Percentiles rank a stretch among this genome's conserved stretches.
Conservation (phyloP, 345 rosid genomes). For the sweet orange (Citrus sinensis) region DVS_A1.0 CM039165.1:27274001-27274500, state of each 20-base stretch:
- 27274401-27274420: slow-evolving; percentile 27
- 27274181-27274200: slow-evolving; percentile 25
- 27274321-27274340: slow-evolving; percentile 51
- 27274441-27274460: slow-evolving; percentile 31
- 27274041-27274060: slow-evolving; percentile 64
- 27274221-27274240: slow-evolving; percentile 27
- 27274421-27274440: slow-evolving; percentile 49
- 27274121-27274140: slow-evolving; percentile 21
- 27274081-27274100: slow-evolving; percentile 30
- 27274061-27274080: slow-evolving; percentile 28
- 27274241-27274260: slow-evolving; percentile 20
- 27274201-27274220: slow-evolving; percentile 20
- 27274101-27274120: slow-evolving; percentile 27
- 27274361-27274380: background rate
- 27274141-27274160: slow-evolving; percentile 55
- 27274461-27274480: slow-evolving; percentile 35
- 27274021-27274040: slow-evolving; percentile 75
- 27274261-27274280: slow-evolving; percentile 38
- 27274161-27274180: slow-evolving; percentile 77
- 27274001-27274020: slow-evolving; percentile 34
- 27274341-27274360: slow-evolving; percentile 45
- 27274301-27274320: slow-evolving; percentile 45
- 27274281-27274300: slow-evolving; percentile 61
- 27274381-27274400: slow-evolving; percentile 3
- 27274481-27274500: slow-evolving; percentile 60